Base-by-base conservation (phyloP, 768 basidiomycete species). In the Collybiopsis luxurians region DNA sequence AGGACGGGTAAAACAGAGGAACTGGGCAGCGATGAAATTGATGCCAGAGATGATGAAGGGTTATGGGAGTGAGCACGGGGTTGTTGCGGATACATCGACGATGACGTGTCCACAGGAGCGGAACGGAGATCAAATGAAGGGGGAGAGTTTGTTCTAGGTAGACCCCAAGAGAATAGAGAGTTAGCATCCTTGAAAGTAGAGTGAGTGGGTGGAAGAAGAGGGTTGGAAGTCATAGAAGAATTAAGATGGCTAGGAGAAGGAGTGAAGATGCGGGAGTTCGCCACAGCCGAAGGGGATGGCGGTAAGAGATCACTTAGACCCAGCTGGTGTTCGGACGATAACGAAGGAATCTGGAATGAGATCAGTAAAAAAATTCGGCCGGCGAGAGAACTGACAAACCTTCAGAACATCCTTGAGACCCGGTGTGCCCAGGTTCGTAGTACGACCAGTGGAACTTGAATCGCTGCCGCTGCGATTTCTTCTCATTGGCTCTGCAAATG, bases 351-450 rank as follows among this genome's bases (percentile, higher is more conserved):
- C 87, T 89, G 56, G n/a, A 3, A 31, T 34, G 34, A 27, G 34
- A 36, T 15, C 54, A 43, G 48, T 56, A 57, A 34, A n/a, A 47
- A 47, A 15, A 1, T 9, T 1, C 19, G 26, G 26, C 26, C 46
- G 26, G 28, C 13, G 9, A 45, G 40, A 23, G 21, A 26, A 24
- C 44, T 9, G 11, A 23, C 9, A 44, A 67, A 86, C 88, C 82
- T 89, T 90, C 26, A 90, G 69, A 17, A 87, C 85, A 64, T 91
- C 88, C 64, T 85, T 89, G 30, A 90, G 71, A 2, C 83, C 86
- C 1, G 86, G 85, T 0, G 84, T 69, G 24, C 74, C 73, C 36
- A 75, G 61, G 53, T 63, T 61, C 13, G 64, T 67, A 65, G 55
- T 76, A 67, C 55, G 71, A 64, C 61, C 69, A 65, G 52, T 54